Base-by-base conservation (phyloP, 83 land plant genomes). In the Isoetes engelmannii region DNA sequence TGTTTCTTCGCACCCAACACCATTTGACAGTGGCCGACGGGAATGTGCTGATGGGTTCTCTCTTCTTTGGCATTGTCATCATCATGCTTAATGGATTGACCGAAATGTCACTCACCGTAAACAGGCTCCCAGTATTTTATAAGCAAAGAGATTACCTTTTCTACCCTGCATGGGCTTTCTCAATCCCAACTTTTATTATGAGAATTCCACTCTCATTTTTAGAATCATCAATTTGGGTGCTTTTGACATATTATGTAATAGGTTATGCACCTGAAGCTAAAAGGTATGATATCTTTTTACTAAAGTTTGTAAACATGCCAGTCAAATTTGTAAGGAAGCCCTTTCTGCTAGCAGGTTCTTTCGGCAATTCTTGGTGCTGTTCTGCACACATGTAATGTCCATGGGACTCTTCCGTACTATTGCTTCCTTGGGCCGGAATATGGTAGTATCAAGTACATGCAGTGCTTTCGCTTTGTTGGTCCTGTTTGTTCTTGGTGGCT, bases 41-140 rank as follows among this genome's bases (percentile, higher is more conserved):
- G n/a, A n/a, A n/a, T n/a, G n/a, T n/a, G n/a, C n/a, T n/a, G n/a
- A n/a, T 90, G 73, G 87, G 90, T 7, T 76, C 89, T 2, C 81
- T 94, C 4, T 94, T 86, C 76, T 90, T 90, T 66, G 83, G 86
- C n/a, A 68, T 82, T 46, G 74, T 94, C 12, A 87, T 83, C 71
- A 86, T 88, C 73, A 80, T 94, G 72, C 90, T 94, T 67, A 94
- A 94, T 76, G 99, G 99, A 0, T 88, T 94, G 48, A 83, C 92
- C 4, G 99, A 94, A 73, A 90, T 92, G 68, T 67, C 96, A 48
- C 79, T 94, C 78, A 71, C 85, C 60, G 82, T 94, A 18, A 79
- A 82, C 45, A 86, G 87, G 62, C 90, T 94, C 66, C 42, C 7
- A 48, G 44, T 12, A 68, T 63, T 21, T 59, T 44, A 46, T 7